Evolutionary conservation across 2,329 filamentous ascomycete genomes (phyloP).

Genomic region (Orbilia quercus): DNA sequence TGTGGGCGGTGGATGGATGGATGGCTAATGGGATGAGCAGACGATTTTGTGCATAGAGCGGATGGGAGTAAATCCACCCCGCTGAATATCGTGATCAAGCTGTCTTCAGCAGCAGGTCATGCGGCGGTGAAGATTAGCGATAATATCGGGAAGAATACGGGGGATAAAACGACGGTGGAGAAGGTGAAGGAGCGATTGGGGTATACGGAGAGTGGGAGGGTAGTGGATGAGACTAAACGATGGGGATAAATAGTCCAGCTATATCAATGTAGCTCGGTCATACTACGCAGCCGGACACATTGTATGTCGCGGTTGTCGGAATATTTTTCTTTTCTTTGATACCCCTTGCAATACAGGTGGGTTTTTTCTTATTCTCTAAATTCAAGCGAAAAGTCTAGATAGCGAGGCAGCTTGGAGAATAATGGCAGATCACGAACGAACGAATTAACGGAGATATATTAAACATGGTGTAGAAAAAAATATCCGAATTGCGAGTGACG

Average conservation of each 20-base stretch:
- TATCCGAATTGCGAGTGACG: too few relatives aligned
- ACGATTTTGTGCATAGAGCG: constrained; percentile 82
- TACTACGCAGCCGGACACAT: too few relatives aligned
- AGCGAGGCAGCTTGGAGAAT: too few relatives aligned
- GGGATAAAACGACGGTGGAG: constrained; percentile 79
- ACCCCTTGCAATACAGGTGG: too few relatives aligned
- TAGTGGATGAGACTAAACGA: constrained; percentile 45
- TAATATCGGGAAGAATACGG: constrained; percentile 94
- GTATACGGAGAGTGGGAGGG: constrained; percentile 57
- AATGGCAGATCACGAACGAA: too few relatives aligned
- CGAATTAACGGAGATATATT: too few relatives aligned
- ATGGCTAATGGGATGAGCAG: constrained; percentile 62
- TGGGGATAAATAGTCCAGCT: constrained; percentile 18
- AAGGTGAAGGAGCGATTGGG: constrained; percentile 79
- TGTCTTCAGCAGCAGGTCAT: constrained; percentile 82
- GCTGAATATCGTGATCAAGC: constrained; percentile 97
- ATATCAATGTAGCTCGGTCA: too few relatives aligned
- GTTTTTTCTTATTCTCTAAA: too few relatives aligned
- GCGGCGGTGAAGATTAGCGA: constrained; percentile 92
- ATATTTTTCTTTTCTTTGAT: not conserved
- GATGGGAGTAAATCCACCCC: constrained; percentile 79
- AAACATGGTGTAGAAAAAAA: too few relatives aligned
- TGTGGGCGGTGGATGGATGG: not conserved
- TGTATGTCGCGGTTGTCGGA: too few relatives aligned
- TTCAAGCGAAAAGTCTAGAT: too few relatives aligned